These are phyloP conservation scores for Pichia nakasei DNA, from an alignment of 805 yeast genomes.

Conservation along the genomic window DNA sequence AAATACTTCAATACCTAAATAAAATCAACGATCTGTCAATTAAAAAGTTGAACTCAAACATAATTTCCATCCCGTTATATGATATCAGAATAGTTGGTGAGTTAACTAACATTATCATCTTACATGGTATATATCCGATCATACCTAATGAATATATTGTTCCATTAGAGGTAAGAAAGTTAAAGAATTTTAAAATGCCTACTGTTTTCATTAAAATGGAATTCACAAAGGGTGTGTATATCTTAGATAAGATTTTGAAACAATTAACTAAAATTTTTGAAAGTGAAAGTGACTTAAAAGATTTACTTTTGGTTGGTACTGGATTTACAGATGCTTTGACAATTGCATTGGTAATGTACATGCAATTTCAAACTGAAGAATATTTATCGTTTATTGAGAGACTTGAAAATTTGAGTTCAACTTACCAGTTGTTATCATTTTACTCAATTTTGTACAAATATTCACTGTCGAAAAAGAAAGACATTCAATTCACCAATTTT, in stretches of 20 bases:
- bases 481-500: constrained; percentile 30
- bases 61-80: constrained; percentile 66
- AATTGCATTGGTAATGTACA: constrained; percentile 21
- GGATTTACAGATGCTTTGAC: constrained; percentile 56
- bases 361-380: constrained; percentile 28
- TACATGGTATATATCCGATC: constrained; percentile 64
- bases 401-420: constrained; percentile 42
- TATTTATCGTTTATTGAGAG: constrained; percentile 1
- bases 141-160: constrained; percentile 51
- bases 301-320: constrained; percentile 52
- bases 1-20: constrained; percentile 29
- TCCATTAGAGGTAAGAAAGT: constrained; percentile 50
- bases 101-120: constrained; percentile 52
- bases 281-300: constrained; percentile 40
- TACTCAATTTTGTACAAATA: constrained; percentile 41
- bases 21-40: constrained; percentile 32
- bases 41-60: constrained; percentile 20
- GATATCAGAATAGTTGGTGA: constrained; percentile 72
- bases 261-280: constrained; percentile 29
- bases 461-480: not conserved
- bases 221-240: constrained; percentile 9
- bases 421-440: constrained; percentile 56
- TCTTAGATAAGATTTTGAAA: constrained; percentile 21
- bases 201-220: constrained; percentile 17
- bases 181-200: constrained; percentile 37